phyloP scores from a whole-genome alignment of 441 rosid genomes.

The Croton setiger region DNA sequence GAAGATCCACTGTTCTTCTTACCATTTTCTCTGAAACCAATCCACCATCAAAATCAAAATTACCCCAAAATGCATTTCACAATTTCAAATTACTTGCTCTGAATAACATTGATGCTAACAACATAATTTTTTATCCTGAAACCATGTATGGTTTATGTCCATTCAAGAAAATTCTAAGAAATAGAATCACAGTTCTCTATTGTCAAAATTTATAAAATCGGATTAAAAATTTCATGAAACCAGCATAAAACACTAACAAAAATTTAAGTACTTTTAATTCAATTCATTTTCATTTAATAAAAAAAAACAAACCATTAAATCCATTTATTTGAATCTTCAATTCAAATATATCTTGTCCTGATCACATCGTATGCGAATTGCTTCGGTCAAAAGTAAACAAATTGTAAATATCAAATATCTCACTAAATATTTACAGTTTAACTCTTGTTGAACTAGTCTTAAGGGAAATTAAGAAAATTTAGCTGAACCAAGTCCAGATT shows the following conservation, averaged over 20 bases:
- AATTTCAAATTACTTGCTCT: slow-evolving; percentile 3
- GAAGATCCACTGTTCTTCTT: slow-evolving; percentile 72
- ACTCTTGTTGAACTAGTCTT: slow-evolving; percentile 18
- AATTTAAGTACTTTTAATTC: neutral
- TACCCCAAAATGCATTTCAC: neutral
- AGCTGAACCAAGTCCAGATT: neutral
- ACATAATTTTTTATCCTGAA: slow-evolving; percentile 18
- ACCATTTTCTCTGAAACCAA: slow-evolving; percentile 46
- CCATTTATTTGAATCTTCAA: neutral
- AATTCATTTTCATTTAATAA: neutral
- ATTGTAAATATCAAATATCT: neutral
- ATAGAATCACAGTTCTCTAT: neutral
- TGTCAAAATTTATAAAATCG: neutral
- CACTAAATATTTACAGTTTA: neutral
- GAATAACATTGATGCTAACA: slow-evolving; percentile 13
- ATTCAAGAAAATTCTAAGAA: neutral
- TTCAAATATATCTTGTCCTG: neutral
- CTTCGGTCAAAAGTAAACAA: slow-evolving; percentile 6
- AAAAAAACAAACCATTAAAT: neutral
- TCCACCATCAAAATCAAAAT: neutral
- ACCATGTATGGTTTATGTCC: slow-evolving; percentile 23
- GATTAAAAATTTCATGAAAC: neutral
- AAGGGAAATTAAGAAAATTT: slow-evolving; percentile 15
- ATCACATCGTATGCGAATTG: slow-evolving; percentile 4
- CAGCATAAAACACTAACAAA: neutral